phyloP scores from a whole-genome alignment of 2,329 filamentous ascomycete species.

The Talaromyces sp. region DNA sequence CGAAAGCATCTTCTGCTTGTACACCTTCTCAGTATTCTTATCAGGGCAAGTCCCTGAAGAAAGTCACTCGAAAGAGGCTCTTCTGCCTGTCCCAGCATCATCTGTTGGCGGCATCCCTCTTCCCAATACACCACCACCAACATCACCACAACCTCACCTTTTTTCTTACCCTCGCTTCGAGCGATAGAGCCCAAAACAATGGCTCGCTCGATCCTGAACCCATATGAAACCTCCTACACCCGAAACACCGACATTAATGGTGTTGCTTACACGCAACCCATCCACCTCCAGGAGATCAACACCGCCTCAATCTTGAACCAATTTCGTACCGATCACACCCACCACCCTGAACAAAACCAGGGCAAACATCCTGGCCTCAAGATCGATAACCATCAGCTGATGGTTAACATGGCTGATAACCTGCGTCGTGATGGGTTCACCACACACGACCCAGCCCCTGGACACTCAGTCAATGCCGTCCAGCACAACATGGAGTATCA shows the following conservation, averaged over 20 bases:
- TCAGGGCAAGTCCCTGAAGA: background rate
- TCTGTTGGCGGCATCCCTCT: background rate
- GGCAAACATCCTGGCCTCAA: background rate
- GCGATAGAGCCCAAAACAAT: background rate
- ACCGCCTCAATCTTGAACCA: background rate
- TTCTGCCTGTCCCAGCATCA: background rate
- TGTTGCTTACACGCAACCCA: background rate
- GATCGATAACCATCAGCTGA: background rate
- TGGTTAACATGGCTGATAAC: background rate
- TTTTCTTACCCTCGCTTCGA: background rate
- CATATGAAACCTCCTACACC: background rate
- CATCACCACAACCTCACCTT: background rate
- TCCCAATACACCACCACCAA: background rate
- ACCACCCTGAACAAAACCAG: background rate
- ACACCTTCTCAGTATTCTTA: background rate
- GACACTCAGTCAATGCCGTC: background rate
- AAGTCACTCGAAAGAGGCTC: background rate
- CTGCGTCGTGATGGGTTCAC: background rate
- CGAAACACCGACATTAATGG: background rate
- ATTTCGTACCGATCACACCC: background rate
- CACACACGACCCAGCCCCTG: background rate
- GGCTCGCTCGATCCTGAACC: background rate
- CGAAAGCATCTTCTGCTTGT: background rate
- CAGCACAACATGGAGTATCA: background rate
- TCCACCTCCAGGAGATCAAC: background rate